Evolutionary conservation across 345 rosid genomes (phyloP).

Genomic region (Zanthoxylum bungeanum): DNA sequence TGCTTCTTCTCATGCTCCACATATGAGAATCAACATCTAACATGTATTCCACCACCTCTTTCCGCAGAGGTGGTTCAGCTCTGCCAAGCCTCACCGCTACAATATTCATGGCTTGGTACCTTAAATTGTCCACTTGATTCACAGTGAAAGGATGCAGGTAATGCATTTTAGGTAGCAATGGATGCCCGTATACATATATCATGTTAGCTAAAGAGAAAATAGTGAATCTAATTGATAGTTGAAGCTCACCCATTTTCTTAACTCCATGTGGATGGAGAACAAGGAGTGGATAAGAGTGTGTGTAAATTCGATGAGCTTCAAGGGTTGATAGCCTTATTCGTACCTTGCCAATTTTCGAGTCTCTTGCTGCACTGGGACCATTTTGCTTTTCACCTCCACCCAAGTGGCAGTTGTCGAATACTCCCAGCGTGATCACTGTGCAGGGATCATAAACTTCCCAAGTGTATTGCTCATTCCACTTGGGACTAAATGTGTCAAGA

Average conservation of each 20-base stretch:
- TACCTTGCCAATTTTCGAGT: constrained; percentile 75
- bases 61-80: constrained; percentile 82
- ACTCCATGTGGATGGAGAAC: constrained; percentile 65
- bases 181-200: constrained; percentile 57
- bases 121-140: constrained; percentile 65
- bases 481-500: constrained; percentile 52
- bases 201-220: constrained; percentile 62
- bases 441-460: constrained; percentile 95
- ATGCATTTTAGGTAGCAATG: constrained; percentile 88
- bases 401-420: constrained; percentile 70
- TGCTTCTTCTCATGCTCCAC: constrained; percentile 96
- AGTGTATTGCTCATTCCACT: constrained; percentile 82
- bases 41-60: constrained; percentile 88
- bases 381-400: constrained; percentile 38
- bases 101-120: constrained; percentile 82
- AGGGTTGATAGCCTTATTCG: constrained; percentile 70
- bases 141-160: constrained; percentile 75
- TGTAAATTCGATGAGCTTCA: constrained; percentile 70
- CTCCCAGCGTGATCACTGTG: constrained; percentile 76
- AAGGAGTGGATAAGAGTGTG: constrained; percentile 73
- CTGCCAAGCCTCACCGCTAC: constrained; percentile 70
- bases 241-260: constrained; percentile 81
- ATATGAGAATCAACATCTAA: constrained; percentile 78
- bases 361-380: constrained; percentile 34
- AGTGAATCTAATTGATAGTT: constrained; percentile 61